Conservation (phyloP, 805 yeast species). For the Spathaspora passalidarum region DNA sequence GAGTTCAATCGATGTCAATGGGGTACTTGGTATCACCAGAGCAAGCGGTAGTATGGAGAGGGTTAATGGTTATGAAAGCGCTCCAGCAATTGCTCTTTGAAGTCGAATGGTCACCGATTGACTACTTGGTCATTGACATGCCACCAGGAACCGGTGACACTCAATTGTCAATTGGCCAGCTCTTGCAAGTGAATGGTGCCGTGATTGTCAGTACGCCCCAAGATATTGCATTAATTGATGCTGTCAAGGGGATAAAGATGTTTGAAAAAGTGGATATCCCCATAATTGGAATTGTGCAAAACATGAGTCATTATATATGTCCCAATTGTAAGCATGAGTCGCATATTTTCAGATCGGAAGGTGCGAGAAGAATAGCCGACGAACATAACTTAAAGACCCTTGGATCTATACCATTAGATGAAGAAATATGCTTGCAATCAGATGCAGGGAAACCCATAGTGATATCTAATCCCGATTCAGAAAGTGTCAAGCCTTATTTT, state of each 20-base stretch:
- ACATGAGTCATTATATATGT: slow-evolving; percentile 76
- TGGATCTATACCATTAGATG: slow-evolving; percentile 67
- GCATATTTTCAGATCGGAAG: slow-evolving; percentile 71
- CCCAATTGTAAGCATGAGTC: slow-evolving; percentile 73
- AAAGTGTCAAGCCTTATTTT: slow-evolving; percentile 41
- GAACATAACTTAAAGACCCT: slow-evolving; percentile 48
- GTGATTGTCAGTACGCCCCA: slow-evolving; percentile 84
- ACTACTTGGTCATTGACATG: slow-evolving; percentile 73
- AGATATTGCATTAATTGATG: slow-evolving; percentile 79
- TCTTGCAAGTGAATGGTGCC: slow-evolving; percentile 72
- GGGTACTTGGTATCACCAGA: slow-evolving; percentile 70
- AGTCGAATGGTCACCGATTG: slow-evolving; percentile 69
- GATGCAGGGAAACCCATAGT: slow-evolving; percentile 68
- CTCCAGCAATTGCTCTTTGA: slow-evolving; percentile 80
- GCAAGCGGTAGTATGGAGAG: slow-evolving; percentile 81
- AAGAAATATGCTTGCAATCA: slow-evolving; percentile 54
- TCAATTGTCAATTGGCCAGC: slow-evolving; percentile 79
- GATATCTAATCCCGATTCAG: slow-evolving; percentile 36
- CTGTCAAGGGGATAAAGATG: slow-evolving; percentile 77
- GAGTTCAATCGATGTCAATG: slow-evolving; percentile 85
- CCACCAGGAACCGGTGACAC: slow-evolving; percentile 94
- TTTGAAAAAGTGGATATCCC: slow-evolving; percentile 70
- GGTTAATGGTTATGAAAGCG: slow-evolving; percentile 84
- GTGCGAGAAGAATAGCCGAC: slow-evolving; percentile 50
- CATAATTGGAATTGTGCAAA: slow-evolving; percentile 72